phyloP scores from a whole-genome alignment of 2,329 filamentous ascomycete species.

The Tolypocladium amazonense region DNA sequence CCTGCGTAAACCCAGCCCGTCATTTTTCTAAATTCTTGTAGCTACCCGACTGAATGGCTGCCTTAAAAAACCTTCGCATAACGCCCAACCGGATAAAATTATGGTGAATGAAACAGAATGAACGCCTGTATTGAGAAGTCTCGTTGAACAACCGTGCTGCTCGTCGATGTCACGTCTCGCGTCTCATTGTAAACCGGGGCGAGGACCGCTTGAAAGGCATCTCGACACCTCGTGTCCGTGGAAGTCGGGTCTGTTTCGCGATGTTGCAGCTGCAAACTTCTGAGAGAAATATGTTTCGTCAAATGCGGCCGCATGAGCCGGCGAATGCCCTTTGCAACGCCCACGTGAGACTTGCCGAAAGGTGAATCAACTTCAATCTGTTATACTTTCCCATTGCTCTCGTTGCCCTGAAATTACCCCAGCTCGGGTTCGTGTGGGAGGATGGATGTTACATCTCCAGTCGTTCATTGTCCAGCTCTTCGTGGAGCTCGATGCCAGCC shows the following conservation, averaged over 20 bases:
- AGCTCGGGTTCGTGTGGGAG: background rate
- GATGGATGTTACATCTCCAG: slow-evolving; percentile 10
- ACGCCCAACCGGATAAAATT: background rate
- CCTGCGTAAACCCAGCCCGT: background rate
- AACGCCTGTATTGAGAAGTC: background rate
- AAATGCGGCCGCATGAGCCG: background rate
- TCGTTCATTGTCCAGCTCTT: slow-evolving; percentile 13
- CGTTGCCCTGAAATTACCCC: background rate
- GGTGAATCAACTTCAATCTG: background rate
- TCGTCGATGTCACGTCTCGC: background rate
- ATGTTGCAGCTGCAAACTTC: background rate
- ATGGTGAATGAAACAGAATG: background rate
- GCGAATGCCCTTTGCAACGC: background rate
- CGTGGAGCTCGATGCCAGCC: slow-evolving; percentile 11
- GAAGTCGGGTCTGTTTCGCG: background rate
- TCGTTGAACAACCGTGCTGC: background rate
- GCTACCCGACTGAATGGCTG: no score
- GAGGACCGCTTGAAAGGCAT: background rate
- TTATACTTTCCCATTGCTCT: background rate
- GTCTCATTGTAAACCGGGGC: background rate
- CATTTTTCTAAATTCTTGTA: background rate
- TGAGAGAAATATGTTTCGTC: background rate
- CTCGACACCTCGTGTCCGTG: no score
- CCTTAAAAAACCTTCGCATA: background rate
- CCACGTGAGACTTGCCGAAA: background rate